phyloP scores from a whole-genome alignment of 345 rosid genomes.

The Brassica incana region DNA sequence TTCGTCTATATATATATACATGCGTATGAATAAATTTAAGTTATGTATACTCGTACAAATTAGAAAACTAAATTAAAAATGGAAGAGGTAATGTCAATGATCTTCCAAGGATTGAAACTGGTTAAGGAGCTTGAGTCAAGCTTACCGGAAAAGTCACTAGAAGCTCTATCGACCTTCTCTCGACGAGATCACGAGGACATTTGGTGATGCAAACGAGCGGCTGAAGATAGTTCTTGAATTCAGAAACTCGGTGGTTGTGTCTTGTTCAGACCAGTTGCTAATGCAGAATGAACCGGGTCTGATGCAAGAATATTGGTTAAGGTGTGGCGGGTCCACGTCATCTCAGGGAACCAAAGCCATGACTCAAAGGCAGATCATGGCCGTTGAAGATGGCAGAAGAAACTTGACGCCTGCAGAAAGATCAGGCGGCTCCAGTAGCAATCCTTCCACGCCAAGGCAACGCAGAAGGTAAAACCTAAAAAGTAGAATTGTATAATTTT shows the following conservation, averaged over 20 bases:
- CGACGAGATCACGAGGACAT: slow-evolving; percentile 43
- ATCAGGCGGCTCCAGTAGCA: slow-evolving; percentile 20
- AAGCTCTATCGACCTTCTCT: slow-evolving; percentile 39
- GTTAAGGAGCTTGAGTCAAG: slow-evolving; percentile 53
- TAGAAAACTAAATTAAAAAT: neutral
- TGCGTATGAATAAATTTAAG: neutral
- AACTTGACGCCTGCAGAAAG: slow-evolving; percentile 7
- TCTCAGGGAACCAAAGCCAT: slow-evolving; percentile 13
- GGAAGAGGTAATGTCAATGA: slow-evolving; percentile 47
- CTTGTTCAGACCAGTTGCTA: slow-evolving; percentile 32
- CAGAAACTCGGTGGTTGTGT: slow-evolving; percentile 7
- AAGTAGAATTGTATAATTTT: neutral
- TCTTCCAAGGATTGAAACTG: slow-evolving; percentile 50
- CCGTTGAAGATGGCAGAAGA: slow-evolving; percentile 19
- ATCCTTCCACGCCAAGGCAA: slow-evolving; percentile 43
- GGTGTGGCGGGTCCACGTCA: slow-evolving; percentile 24
- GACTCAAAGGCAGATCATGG: slow-evolving; percentile 16
- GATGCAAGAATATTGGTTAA: slow-evolving; percentile 46
- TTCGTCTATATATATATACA: slow-evolving; percentile 25
- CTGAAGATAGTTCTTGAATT: slow-evolving; percentile 23
- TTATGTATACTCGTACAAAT: neutral
- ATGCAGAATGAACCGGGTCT: slow-evolving; percentile 30
- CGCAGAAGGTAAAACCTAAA: slow-evolving; percentile 43
- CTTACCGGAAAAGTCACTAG: slow-evolving; percentile 44
- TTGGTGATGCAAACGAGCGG: slow-evolving; percentile 41